Evolutionary conservation across 768 basidiomycete species (phyloP), one percentile per base, ranked within the genome.

Genomic region (Trametes meyenii): DNA sequence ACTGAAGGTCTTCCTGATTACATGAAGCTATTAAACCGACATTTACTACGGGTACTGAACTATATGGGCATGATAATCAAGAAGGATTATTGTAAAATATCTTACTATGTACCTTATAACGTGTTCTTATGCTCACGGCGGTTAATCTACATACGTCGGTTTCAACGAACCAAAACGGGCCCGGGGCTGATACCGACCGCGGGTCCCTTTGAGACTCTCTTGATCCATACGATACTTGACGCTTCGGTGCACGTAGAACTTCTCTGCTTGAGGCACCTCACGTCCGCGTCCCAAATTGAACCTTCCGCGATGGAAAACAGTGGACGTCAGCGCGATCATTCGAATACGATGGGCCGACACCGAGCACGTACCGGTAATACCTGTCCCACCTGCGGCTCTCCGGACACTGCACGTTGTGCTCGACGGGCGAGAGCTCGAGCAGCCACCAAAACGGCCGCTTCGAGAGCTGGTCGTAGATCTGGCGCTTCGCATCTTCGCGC

Each of bases 401-500:
- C 17, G 46, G 16, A n/a, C 50, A 40, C 55, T 72, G 71, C 19
- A 55, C 43, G 38, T 71, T 67, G 61, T 73, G 72, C 58, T 58
- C 50, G 26, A 73, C 52, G 19, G 76, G 76, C 23, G 79, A 17
- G 5, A 78, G 56, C 70, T 92, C 89, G 38, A 92, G 73, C 21
- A 87, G 65, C 89, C 90, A 91, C 90, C 89, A 91, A 0, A 48
- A 53, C 50, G 64, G 75, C n/a, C 72, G 56, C 4, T 76, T 65
- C n/a, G 71, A 61, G 21, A 91, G 78, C 74, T 88, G 81, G 71
- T 91, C 89, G 58, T 85, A 83, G 3, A 79, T 71, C 0, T 73
- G 75, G 53, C 76, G 77, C 14, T 86, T 50, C 5, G 84, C 83
- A 65, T 91, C 90, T 3, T 70, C 67, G 35, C 87, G 63, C 36